Base-by-base conservation (phyloP, 768 basidiomycete species). In the Tulasnella sp. region DNA sequence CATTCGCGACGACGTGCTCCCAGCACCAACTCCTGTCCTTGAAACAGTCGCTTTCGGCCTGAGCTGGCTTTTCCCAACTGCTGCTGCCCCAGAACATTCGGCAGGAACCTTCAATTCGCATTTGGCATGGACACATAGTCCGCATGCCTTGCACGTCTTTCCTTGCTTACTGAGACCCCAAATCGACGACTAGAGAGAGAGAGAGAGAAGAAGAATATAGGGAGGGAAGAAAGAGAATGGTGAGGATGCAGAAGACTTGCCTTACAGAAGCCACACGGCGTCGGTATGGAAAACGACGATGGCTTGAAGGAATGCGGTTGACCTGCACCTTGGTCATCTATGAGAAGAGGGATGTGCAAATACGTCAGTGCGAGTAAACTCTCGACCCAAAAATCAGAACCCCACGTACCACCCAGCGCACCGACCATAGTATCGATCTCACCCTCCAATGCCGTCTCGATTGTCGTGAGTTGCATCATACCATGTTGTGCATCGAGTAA, bases 81-180 rank as follows among this genome's bases (percentile, higher is more conserved):
- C 58, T 32, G 60, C 53, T 53, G 53, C 60, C 13, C 61, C 65
- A 30, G 60, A 63, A 63, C 88, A 91, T 67, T 87, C 80, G 53
- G 88, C 15, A 42, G 68, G 53, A 45, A 85, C 89, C 80, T 90
- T 92, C 51, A 92, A 70, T 69, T 91, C 90, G 70, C 90, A 92
- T 70, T 87, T 90, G 49, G 81, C 73, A 68, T 91, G 89, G 5
- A 91, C 88, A 19, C 85, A 84, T 51, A 91, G 70, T 1, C 84
- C 82, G 68, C 90, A 92, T 11, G 75, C 70, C 68, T 77, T 84
- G 73, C 89, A 91, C 4, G 84, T 88, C 73, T 89, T 91, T 32
- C 89, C 89, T 67, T 88, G 86, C 70, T 88, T 90, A 68, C 80
- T 85, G 45, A 91, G 73, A 8, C 89, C 90, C 88, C 89, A 91